Base-by-base conservation (phyloP, 2,329 filamentous ascomycete genomes). In the Colletotrichum paranaense region DNA sequence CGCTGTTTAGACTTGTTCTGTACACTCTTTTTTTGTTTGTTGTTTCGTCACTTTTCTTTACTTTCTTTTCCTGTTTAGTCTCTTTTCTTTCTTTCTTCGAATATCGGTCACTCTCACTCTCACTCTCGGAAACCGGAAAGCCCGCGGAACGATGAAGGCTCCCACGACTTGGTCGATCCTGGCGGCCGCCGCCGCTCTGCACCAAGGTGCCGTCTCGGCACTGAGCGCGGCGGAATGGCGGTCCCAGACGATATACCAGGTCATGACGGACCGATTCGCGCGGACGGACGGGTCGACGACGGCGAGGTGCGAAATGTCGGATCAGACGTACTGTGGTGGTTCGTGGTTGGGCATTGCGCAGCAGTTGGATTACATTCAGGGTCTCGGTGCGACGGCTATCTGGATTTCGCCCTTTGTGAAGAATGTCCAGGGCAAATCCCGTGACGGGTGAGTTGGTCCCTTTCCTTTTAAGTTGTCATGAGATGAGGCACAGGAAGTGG, bases 331-430 rank as follows among this genome's bases (percentile, higher is more conserved):
- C 80, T 92, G 91, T 75, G 90, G 90, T 53, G 91, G 91, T 19
- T 90, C 88, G 1, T 93, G 88, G 78, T 80, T 83, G 65, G 91
- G 91, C 7, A 84, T 92, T 35, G 84, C 87, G 75, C 85, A 88
- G 73, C 86, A 89, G 74, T 85, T 92, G 53, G 90, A 92, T 79
- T 92, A 92, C 78, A 92, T 92, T 78, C 84, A 89, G 77, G 86
- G 86, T 62, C 89, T 91, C 86, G 89, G 89, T 28, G 91, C 90
- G 74, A 87, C 87, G 68, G 89, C 89, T 53, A 82, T 90, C 62
- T 88, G 88, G 87, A 90, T 91, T 74, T 90, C 88, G 2, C 89
- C 89, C 0, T 84, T 91, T n/a, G 86, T 89, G 81, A 1, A 85
- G 84, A 85, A 77, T 72, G 83, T 79, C 24, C 22, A 42, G 11